Conservation (phyloP, 257 asterid species). For the Ajuga chamaepitys region DNA sequence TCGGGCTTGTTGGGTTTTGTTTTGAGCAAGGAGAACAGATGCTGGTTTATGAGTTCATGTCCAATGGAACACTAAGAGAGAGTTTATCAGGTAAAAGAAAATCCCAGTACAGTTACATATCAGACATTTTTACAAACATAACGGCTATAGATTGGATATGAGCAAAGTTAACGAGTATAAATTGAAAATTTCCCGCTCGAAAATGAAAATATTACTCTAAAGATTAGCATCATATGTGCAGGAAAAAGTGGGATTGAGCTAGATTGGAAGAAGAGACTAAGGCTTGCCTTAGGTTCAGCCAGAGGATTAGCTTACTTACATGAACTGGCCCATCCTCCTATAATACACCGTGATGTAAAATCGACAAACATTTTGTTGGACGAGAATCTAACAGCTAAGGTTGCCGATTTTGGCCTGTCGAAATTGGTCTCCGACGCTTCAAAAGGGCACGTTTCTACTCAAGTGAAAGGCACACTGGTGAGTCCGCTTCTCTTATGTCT, state of each 20-base stretch:
- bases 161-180: too few relatives aligned
- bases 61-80: slow-evolving; percentile 71
- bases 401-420: slow-evolving; percentile 91
- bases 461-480: slow-evolving; percentile 95
- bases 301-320: slow-evolving; percentile 91
- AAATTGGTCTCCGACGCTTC: slow-evolving; percentile 71
- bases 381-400: slow-evolving; percentile 76
- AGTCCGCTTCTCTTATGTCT: background rate
- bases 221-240: slow-evolving; percentile 13
- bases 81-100: slow-evolving; percentile 75
- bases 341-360: slow-evolving; percentile 83
- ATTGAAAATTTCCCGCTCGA: too few relatives aligned
- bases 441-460: slow-evolving; percentile 90
- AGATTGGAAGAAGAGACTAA: slow-evolving; percentile 85
- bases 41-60: slow-evolving; percentile 82
- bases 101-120: background rate
- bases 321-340: slow-evolving; percentile 94
- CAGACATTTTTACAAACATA: too few relatives aligned
- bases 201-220: background rate
- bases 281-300: slow-evolving; percentile 78
- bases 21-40: slow-evolving; percentile 94
- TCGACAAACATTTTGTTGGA: slow-evolving; percentile 80
- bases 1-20: slow-evolving; percentile 86
- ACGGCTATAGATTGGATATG: too few relatives aligned
- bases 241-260: slow-evolving; percentile 67